These are phyloP conservation scores for Cyberlindnera euphorbiiphila DNA, from an alignment of 805 yeast genomes.

Conservation along the genomic window DNA sequence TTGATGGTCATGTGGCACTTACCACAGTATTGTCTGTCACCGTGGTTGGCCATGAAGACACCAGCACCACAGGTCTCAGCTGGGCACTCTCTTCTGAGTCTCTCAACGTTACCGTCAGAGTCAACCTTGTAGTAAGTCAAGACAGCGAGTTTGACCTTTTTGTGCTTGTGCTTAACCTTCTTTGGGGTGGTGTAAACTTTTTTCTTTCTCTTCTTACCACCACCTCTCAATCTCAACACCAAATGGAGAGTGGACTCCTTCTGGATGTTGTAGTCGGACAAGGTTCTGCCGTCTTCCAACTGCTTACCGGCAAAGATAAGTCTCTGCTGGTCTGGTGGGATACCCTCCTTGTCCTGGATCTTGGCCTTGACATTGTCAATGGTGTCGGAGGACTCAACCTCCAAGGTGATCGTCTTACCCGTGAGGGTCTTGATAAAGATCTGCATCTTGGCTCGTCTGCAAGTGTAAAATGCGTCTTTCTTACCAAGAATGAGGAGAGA, in stretches of 20 bases:
- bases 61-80: constrained; percentile 94
- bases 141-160: constrained; percentile 98
- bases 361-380: constrained; percentile 95
- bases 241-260: constrained; percentile 95
- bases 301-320: constrained; percentile 97
- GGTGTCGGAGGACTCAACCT: constrained; percentile 97
- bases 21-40: constrained; percentile 99
- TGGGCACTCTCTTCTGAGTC: constrained; percentile 98
- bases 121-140: constrained; percentile 99
- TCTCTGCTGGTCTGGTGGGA: constrained; percentile 97
- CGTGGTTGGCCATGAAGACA: constrained; percentile 99
- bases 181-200: constrained; percentile 99
- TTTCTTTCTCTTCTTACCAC: constrained; percentile 99
- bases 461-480: constrained; percentile 32
- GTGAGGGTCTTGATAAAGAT: constrained; percentile 99
- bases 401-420: constrained; percentile 98
- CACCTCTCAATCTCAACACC: constrained; percentile 98
- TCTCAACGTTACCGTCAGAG: constrained; percentile 96
- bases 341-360: constrained; percentile 97
- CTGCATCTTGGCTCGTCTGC: constrained; percentile 71
- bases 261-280: constrained; percentile 97
- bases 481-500: constrained; percentile 26
- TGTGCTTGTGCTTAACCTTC: constrained; percentile 99
- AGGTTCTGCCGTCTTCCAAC: constrained; percentile 93
- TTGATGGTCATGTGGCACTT: constrained; percentile 96